A percentile compares a stretch with the other conserved stretches of the same genome.
Evolutionary conservation across 2,329 filamentous ascomycete genomes (phyloP).

Genomic region (Arthrinium puccinioides): DNA sequence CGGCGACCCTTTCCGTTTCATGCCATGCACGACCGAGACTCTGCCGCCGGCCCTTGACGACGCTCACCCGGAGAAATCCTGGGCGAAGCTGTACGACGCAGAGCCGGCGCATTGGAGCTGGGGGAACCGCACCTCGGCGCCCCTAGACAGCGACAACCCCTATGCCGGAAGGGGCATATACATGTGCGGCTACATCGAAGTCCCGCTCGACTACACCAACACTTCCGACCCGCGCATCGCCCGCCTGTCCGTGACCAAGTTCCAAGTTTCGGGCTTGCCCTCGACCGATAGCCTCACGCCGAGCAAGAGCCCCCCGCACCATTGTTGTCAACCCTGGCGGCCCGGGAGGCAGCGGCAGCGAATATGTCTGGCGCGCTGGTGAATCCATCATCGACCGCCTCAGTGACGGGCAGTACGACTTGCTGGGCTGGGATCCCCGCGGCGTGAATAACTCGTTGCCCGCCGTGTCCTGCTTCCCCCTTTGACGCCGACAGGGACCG

Average conservation of each 20-base stretch:
- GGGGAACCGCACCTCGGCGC: slow-evolving; percentile 20
- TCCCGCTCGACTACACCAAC: slow-evolving; percentile 41
- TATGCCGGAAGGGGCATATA: slow-evolving; percentile 35
- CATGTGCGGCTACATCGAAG: slow-evolving; percentile 40
- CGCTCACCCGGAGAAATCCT: slow-evolving; percentile 24
- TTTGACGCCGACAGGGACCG: slow-evolving; percentile 37
- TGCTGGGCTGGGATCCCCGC: slow-evolving; percentile 48
- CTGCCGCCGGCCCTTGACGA: slow-evolving; percentile 35
- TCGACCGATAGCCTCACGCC: slow-evolving; percentile 14
- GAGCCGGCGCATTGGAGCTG: slow-evolving; percentile 39
- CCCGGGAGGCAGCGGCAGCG: slow-evolving; percentile 40
- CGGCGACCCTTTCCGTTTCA: slow-evolving; percentile 37
- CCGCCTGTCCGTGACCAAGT: slow-evolving; percentile 41
- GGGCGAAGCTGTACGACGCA: slow-evolving; percentile 34
- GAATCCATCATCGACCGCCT: slow-evolving; percentile 31
- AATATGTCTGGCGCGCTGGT: slow-evolving; percentile 29
- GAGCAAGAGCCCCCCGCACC: slow-evolving; percentile 34
- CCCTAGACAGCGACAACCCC: slow-evolving; percentile 15
- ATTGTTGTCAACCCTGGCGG: slow-evolving; percentile 44
- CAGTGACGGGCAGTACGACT: slow-evolving; percentile 35
- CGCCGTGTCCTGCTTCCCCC: slow-evolving; percentile 36
- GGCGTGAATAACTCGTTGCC: slow-evolving; percentile 42
- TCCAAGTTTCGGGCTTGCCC: slow-evolving; percentile 37
- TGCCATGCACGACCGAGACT: slow-evolving; percentile 36
- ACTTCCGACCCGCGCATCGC: slow-evolving; percentile 32